phyloP scores from a whole-genome alignment of 257 asterid genomes.

The Euphrasia confusa region DNA sequence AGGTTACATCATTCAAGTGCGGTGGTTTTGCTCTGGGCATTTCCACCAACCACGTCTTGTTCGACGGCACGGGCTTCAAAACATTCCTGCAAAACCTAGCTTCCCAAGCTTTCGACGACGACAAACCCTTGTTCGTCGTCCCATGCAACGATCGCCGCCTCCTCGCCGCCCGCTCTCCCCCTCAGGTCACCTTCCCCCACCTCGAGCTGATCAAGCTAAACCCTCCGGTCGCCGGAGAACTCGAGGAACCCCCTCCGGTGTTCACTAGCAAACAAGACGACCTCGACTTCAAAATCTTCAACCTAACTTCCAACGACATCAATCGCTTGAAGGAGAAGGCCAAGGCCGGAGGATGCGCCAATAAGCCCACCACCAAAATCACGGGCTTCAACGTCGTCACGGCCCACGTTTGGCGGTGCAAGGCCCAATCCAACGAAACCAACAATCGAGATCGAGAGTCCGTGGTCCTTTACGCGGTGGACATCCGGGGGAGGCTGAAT shows the following conservation, averaged over 20 bases:
- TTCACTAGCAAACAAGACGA: constrained; percentile 47
- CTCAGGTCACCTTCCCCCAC: constrained; percentile 77
- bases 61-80: constrained; percentile 72
- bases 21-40: constrained; percentile 74
- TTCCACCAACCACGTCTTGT: constrained; percentile 59
- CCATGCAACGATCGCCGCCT: constrained; percentile 34
- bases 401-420: constrained; percentile 80
- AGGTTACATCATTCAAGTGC: constrained; percentile 83
- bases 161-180: constrained; percentile 45
- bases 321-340: constrained; percentile 46
- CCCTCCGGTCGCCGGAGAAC: constrained; percentile 30
- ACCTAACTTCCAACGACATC: constrained; percentile 39
- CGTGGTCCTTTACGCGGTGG: constrained; percentile 64
- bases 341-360: constrained; percentile 20
- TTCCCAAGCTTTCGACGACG: constrained; percentile 61
- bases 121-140: constrained; percentile 45
- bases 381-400: constrained; percentile 71
- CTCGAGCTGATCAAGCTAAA: constrained; percentile 65
- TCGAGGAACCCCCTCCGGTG: constrained; percentile 34
- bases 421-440: constrained; percentile 53
- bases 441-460: constrained; percentile 34
- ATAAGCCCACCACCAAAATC: constrained; percentile 29
- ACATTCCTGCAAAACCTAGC: constrained; percentile 66
- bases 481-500: constrained; percentile 50
- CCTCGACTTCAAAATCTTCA: constrained; percentile 55